Conservation (phyloP, 2,329 filamentous ascomycete genomes). For the Lasiodiplodia gonubiensis region DNA sequence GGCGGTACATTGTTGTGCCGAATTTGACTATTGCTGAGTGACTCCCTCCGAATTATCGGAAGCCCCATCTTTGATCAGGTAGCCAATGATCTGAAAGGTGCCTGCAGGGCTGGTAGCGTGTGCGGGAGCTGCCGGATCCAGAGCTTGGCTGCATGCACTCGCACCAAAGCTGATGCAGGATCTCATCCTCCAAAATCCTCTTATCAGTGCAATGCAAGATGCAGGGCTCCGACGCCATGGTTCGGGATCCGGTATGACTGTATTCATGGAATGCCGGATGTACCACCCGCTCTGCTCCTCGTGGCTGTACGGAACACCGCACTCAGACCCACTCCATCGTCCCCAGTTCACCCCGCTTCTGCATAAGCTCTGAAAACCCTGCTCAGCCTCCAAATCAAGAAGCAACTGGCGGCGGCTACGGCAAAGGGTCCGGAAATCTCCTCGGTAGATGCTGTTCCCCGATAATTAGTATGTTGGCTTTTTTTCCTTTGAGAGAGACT, state of each 20-base stretch:
- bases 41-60: not conserved
- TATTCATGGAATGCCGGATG: not conserved
- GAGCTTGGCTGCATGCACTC: not conserved
- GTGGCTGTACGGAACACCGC: not conserved
- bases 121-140: not conserved
- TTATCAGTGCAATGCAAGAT: not conserved
- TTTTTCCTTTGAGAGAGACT: not conserved
- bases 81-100: not conserved
- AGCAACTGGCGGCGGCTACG: slow-evolving; percentile 5
- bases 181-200: not conserved
- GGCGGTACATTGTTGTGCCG: not conserved
- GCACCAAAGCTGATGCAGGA: not conserved
- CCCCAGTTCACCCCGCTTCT: not conserved
- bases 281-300: not conserved
- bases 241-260: not conserved
- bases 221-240: not conserved
- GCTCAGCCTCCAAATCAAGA: slow-evolving; percentile 14
- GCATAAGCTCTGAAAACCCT: slow-evolving; percentile 9
- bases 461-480: not conserved
- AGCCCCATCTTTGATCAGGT: not conserved
- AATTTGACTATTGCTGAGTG: not conserved
- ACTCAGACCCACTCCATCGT: not conserved
- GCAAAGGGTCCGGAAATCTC: not conserved
- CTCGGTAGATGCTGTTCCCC: not conserved
- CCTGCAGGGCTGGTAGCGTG: not conserved